Evolutionary conservation across 371 early-diverging fungal genomes (phyloP), one percentile per base, ranked within the genome.

Genomic region (Mortierella polycephala): DNA sequence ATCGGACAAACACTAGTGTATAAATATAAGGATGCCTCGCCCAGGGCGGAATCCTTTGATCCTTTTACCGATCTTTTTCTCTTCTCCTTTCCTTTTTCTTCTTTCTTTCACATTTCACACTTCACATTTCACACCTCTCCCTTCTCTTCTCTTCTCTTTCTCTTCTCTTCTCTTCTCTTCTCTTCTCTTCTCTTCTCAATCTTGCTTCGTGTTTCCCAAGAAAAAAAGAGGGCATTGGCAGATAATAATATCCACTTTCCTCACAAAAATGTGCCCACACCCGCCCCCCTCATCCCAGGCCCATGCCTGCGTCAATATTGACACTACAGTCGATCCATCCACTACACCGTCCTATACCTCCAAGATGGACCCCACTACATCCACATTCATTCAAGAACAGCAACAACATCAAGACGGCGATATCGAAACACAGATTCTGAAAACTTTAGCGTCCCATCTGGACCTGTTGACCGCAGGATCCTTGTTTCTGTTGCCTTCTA

Each of bases 401-500:
- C 30, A 30, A 4, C 30, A 30, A 30, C 30, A 30, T 30, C 30
- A 30, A 30, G 30, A 30, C 30, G 30, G 4, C 30, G 30, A 30
- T 30, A 30, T 30, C 4, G 30, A 30, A 30, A 30, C 30, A 4
- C 20, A 51, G 9, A 20, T 66, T 12, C 37, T 69, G 50, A 57
- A 39, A 23, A 40, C 67, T 1, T 46, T 71, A 11, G 40, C 64
- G 5, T 54, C 56, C 9, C 71, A 76, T 42, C 51, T 76, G 37
- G 57, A 76, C 40, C 21, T 76, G 42, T 55, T 71, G 52, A 63
- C 67, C 12, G 76, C 76, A 16, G 76, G 76, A 16, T 59, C 68
- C 7, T 42, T 76, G 5, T 71, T 71, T 56, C 67, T 76, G 7
- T 39, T 76, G 1, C 76, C 76, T 12, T 76, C 76, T 0, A 60